Percentiles rank a stretch among this genome's conserved stretches.
Evolutionary conservation across 75 land plant genomes (phyloP).

Genomic region (Picea glauca): DNA sequence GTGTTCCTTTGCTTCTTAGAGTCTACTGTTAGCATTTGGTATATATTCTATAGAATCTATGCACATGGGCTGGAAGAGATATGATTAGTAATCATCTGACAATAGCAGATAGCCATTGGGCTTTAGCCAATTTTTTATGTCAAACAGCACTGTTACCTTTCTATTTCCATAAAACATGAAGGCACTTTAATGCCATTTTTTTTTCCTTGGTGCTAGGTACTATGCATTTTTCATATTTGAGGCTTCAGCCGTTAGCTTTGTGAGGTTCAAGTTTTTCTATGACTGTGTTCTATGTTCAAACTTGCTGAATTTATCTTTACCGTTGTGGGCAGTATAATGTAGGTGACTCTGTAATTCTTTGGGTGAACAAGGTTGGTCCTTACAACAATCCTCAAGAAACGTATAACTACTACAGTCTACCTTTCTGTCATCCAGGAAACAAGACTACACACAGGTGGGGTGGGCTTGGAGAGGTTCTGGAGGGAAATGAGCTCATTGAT

Average conservation of each 20-base stretch:
- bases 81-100: no score
- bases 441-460: no score
- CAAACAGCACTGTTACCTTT: not conserved
- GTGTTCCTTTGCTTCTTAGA: not conserved
- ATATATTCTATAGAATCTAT: not conserved
- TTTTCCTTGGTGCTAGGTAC: not conserved
- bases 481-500: no score
- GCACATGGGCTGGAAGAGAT: no score
- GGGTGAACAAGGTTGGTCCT: no score
- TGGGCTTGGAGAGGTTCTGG: no score
- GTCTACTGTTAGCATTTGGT: not conserved
- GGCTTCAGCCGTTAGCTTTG: not conserved
- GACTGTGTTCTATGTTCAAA: not conserved
- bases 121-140: not conserved
- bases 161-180: not conserved
- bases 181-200: not conserved
- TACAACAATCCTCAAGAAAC: no score
- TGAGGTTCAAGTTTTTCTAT: not conserved
- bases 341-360: no score
- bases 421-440: no score
- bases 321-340: no score
- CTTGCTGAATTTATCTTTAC: not conserved
- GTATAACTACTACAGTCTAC: no score
- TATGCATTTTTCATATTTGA: not conserved
- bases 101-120: no score